A percentile compares a stretch with the other conserved stretches of the same genome.
phyloP scores from a whole-genome alignment of 78 protist genomes.

The Cyanophora paradoxa region DNA sequence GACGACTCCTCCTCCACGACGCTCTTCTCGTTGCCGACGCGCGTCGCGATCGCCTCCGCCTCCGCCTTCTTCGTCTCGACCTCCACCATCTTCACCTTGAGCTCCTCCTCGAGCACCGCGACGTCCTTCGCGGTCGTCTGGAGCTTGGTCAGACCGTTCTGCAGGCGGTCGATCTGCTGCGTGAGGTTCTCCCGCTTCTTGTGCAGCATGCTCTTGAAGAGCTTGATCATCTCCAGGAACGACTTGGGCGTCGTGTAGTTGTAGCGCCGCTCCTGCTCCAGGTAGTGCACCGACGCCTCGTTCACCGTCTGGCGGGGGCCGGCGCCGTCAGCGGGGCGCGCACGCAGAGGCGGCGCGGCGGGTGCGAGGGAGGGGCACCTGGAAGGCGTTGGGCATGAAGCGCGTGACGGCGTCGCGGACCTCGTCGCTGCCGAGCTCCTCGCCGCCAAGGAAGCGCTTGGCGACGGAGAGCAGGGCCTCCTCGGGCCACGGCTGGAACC shows the following conservation, averaged over 20 bases:
- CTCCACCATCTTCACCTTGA: slow-evolving; percentile 26
- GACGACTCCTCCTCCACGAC: slow-evolving; percentile 43
- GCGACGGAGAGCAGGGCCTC: slow-evolving; percentile 55
- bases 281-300: slow-evolving; percentile 23
- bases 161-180: slow-evolving; percentile 22
- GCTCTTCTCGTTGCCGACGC: slow-evolving; percentile 49
- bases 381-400: slow-evolving; percentile 42
- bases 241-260: slow-evolving; percentile 64
- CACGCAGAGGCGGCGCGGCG: too few relatives aligned
- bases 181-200: slow-evolving; percentile 10
- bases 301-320: too few relatives aligned
- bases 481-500: slow-evolving; percentile 74
- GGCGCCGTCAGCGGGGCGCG: not conserved
- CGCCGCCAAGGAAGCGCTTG: slow-evolving; percentile 37
- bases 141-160: slow-evolving; percentile 39
- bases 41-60: slow-evolving; percentile 39
- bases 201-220: slow-evolving; percentile 46
- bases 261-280: slow-evolving; percentile 20
- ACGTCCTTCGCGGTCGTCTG: slow-evolving; percentile 23
- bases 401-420: not conserved
- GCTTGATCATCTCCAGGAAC: slow-evolving; percentile 60
- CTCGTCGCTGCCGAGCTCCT: slow-evolving; percentile 29
- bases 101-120: slow-evolving; percentile 28
- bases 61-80: slow-evolving; percentile 30
- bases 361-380: not conserved